Base-by-base conservation (phyloP, 371 early-diverging fungal genomes). In the Mucor saturninus region DNA sequence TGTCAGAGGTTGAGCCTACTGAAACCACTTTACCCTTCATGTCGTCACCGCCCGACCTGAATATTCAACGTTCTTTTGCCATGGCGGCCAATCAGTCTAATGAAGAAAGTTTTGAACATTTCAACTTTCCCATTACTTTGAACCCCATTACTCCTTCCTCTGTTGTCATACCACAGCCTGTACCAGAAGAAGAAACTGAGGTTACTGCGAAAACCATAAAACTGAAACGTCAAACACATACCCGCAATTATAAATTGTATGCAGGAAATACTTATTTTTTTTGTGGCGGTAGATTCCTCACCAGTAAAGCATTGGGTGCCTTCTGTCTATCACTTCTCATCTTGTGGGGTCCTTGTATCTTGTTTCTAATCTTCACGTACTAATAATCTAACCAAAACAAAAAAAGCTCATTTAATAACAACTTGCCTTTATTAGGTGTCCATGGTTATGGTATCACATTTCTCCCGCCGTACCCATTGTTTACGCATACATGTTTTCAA, bases 301-400 rank as follows among this genome's bases (percentile, higher is more conserved):
- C 92, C 0, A 89, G 92, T 62, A 76, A 80, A 59, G 85, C 84
- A 29, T 83, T 84, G 21, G 81, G 81, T 65, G 88, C 90, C 5
- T 94, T 96, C 71, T 9, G 83, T 8, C 28, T 88, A 5, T 89
- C 93, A 0, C 49, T 91, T 11, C 61, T 83, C n/a, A 71, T 95
- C 54, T 65, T 95, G 29, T 43, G 82, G 1, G 79, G 77, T 21
- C 90, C 93, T 6, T 83, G 86, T 14, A 79, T 83, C 0, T 71
- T 94, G 30, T 94, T 93, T 68, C 71, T 83, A 35, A 79, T 88
- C 5, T 92, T 91, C 64, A 85, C 88, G 88, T 90, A 80, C 5
- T 21, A 5, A 8, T 21, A 5, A 21, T 46, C 21, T 14, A 45
- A 15, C 1, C 21, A 8, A 6, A 13, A 59, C 7, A 13, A 28